A percentile compares a stretch with the other conserved stretches of the same genome.
Conservation (phyloP, 441 rosid genomes). For the Aleurites moluccanus region DNA sequence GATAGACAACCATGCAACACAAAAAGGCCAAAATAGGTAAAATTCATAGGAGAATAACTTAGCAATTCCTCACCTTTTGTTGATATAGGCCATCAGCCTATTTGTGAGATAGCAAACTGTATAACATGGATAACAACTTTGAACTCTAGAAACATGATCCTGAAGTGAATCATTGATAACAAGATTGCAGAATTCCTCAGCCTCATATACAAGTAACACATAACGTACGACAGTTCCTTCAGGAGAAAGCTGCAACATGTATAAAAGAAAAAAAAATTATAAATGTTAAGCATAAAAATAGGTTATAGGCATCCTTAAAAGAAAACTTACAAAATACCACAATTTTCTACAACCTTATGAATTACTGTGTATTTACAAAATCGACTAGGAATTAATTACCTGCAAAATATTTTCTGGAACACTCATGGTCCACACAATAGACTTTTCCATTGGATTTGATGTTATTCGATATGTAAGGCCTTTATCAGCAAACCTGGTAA, state of each 20-base stretch:
- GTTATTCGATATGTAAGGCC: constrained; percentile 66
- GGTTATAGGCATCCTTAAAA: neutral
- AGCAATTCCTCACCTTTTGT: constrained; percentile 56
- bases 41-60: neutral
- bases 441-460: constrained; percentile 81
- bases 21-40: neutral
- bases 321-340: neutral
- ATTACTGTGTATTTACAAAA: neutral
- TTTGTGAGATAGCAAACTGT: constrained; percentile 85
- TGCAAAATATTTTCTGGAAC: constrained; percentile 70
- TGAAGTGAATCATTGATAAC: constrained; percentile 52
- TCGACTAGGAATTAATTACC: constrained; percentile 40
- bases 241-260: constrained; percentile 55
- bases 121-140: constrained; percentile 65
- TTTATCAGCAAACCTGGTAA: constrained; percentile 84
- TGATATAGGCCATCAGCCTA: constrained; percentile 76
- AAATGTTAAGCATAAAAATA: constrained; percentile 15
- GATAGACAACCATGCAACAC: constrained; percentile 3
- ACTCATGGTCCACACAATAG: constrained; percentile 82
- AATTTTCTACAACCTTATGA: neutral
- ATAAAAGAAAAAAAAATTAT: constrained; percentile 12
- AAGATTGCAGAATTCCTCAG: constrained; percentile 88
- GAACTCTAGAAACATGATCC: constrained; percentile 61
- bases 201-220: constrained; percentile 67
- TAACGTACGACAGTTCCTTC: constrained; percentile 55